Conservation (phyloP, 148 eudicot genomes). For the Chenopodium suecicum region DNA sequence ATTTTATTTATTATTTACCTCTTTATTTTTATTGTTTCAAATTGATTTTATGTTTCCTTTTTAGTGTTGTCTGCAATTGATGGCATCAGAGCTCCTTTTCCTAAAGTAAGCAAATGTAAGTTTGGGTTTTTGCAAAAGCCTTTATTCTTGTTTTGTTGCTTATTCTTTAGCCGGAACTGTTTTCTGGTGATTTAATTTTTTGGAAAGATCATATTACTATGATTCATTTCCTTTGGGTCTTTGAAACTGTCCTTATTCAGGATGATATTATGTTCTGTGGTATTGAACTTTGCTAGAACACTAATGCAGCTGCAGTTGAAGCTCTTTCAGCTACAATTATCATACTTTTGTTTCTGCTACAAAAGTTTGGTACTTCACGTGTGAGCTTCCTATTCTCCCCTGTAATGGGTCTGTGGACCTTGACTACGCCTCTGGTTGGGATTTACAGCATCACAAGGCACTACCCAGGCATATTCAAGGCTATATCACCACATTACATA, state of each 20-base stretch:
- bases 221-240: background rate
- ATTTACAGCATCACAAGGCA: constrained; percentile 48
- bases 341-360: constrained; percentile 50
- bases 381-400: constrained; percentile 77
- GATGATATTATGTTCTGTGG: background rate
- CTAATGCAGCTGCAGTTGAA: constrained; percentile 48
- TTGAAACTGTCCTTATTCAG: background rate
- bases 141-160: background rate
- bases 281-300: background rate
- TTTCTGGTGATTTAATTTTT: too few species aligned
- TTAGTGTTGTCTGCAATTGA: constrained; percentile 72
- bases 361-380: constrained; percentile 56
- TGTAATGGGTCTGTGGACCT: constrained; percentile 64
- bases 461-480: constrained; percentile 64
- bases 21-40: background rate
- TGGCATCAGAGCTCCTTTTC: constrained; percentile 72
- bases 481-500: constrained; percentile 57
- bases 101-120: constrained; percentile 60
- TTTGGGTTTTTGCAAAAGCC: background rate
- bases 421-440: constrained; percentile 57
- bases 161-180: background rate
- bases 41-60: constrained; percentile 4
- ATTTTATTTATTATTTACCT: background rate
- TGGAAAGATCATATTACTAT: too few species aligned
- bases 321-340: constrained; percentile 48